A percentile compares a stretch with the other conserved stretches of the same genome.
Evolutionary conservation across 2,329 filamentous ascomycete species (phyloP).

Genomic region (Botryotinia calthae): DNA sequence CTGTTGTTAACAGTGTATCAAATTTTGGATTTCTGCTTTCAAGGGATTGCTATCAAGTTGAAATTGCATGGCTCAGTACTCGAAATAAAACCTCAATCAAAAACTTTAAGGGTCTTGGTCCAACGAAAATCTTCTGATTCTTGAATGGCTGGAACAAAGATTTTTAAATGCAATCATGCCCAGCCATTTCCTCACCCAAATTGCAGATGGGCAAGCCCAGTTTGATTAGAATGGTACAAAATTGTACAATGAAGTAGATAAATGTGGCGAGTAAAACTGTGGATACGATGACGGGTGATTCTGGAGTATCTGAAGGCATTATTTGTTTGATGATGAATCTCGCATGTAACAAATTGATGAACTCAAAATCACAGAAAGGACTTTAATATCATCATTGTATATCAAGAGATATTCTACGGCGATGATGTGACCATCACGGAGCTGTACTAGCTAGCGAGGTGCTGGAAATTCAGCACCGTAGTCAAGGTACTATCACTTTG

Average conservation of each 20-base stretch:
- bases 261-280: neutral
- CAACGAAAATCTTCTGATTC: no score
- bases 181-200: neutral
- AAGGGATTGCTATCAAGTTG: neutral
- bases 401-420: neutral
- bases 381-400: neutral
- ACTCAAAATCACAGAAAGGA: neutral
- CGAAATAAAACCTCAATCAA: no score
- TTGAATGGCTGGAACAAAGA: neutral
- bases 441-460: neutral
- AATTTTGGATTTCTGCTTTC: rapidly evolving
- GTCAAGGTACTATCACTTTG: neutral
- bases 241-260: neutral
- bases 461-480: neutral
- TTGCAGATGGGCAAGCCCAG: neutral
- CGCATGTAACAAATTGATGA: neutral
- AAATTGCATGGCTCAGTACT: neutral
- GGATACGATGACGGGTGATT: neutral
- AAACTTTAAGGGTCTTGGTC: no score
- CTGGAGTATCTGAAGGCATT: neutral
- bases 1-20: neutral
- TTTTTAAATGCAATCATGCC: neutral
- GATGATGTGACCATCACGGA: neutral
- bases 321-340: neutral
- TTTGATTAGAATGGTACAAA: neutral